Evolutionary conservation across 1,139 yeast genomes (phyloP), one percentile per base, ranked within the genome.

Genomic region (Debaryomyces psychrophilus): DNA sequence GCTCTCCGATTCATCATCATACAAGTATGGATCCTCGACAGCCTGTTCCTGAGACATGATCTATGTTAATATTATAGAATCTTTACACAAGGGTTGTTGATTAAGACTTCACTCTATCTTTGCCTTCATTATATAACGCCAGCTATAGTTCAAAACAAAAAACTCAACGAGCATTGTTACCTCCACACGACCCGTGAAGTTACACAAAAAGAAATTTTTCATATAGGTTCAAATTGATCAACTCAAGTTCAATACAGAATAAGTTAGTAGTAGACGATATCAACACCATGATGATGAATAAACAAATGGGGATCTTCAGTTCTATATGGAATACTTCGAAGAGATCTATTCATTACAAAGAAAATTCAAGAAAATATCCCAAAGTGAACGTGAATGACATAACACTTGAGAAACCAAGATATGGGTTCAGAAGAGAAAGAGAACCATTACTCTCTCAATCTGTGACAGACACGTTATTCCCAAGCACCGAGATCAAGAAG

Each of bases 1-100:
- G 63, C 85, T 87, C 54, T 77, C 76, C 53, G 78, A 81, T 53
- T 83, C 88, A 47, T 73, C 80, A 56, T 84, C 89, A 62, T 82
- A 83, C 56, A 78, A 82, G 67, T 87, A 85, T 44, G 85, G 85
- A 65, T 85, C 90, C 50, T 67, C 71, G 31, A 52, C 58, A 22
- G 54, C 53, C 49, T 54, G 58, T 42, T 49, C 59, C 47, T 54
- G 55, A 33, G 57, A 54, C 57, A 55, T 55, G 28, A 33, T 52
- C 31, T 33, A 31, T 36, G 33, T 26, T 15, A n/a, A 9, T 28
- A 20, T 38, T 17, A 25, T 25, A 37, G 33, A 15, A 38, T 38
- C 26, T 27, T 28, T 27, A 38, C 36, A 28, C 40, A 37, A 27
- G 34, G 34, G 18, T 26, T 26, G 41, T 29, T 38, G 41, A 38